Percentiles rank a stretch among this genome's conserved stretches.
Conservation (phyloP, 169 alveolate species). For the Eimeria praecox region DNA sequence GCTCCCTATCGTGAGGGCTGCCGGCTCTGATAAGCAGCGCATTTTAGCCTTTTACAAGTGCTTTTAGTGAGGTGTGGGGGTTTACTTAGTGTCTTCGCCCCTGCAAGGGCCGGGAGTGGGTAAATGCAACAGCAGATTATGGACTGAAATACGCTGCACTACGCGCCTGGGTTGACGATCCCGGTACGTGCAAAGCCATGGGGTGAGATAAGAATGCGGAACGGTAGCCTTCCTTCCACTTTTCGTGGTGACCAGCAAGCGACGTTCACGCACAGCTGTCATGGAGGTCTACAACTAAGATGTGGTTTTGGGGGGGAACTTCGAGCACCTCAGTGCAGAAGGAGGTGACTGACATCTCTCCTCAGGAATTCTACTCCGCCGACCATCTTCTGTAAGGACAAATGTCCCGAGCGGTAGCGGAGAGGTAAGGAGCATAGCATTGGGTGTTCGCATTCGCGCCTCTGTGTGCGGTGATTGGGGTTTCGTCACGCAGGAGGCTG, state of each 20-base stretch:
- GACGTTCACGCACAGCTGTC: slow-evolving; percentile 1
- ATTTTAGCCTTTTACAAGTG: neutral
- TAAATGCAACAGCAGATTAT: neutral
- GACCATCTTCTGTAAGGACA: slow-evolving; percentile 48
- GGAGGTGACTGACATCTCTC: slow-evolving; percentile 38
- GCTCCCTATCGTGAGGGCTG: neutral
- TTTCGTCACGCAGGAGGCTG: slow-evolving; percentile 60
- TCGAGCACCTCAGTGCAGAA: slow-evolving; percentile 57
- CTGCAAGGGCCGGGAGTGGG: neutral
- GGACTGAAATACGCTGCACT: neutral
- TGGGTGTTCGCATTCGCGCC: neutral
- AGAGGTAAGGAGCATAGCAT: neutral
- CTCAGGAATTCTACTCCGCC: slow-evolving; percentile 64
- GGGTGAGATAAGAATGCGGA: neutral
- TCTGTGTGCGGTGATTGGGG: neutral
- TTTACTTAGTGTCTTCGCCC: neutral
- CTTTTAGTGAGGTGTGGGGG: neutral
- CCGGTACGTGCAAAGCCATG: neutral
- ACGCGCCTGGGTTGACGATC: neutral
- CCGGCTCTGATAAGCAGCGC: neutral
- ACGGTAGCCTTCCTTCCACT: neutral
- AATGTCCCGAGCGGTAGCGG: neutral
- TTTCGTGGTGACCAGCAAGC: neutral
- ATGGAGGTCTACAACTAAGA: slow-evolving; percentile 9
- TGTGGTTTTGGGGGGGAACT: slow-evolving; percentile 73